Percentiles rank a stretch among this genome's conserved stretches.
Conservation (phyloP, 208 protist species). For the Leishmania aethiopica region DNA sequence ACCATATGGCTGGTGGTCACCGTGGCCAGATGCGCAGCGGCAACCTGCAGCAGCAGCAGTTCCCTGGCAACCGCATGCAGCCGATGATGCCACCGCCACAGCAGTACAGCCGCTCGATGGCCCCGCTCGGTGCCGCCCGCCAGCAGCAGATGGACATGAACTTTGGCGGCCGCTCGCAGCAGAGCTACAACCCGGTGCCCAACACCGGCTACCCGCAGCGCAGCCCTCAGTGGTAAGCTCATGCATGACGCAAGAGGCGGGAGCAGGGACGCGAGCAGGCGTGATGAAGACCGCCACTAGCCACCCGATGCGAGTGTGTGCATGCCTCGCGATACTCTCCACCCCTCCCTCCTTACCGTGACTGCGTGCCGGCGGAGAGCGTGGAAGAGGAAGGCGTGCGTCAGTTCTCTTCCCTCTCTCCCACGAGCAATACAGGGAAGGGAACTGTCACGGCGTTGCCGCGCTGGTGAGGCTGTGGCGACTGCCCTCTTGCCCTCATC, state of each 20-base stretch:
- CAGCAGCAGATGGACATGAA: constrained; percentile 25
- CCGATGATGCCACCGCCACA: constrained; percentile 36
- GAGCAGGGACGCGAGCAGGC: background rate
- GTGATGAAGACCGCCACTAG: background rate
- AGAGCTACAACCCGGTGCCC: constrained; percentile 23
- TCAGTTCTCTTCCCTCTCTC: background rate
- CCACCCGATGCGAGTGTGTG: background rate
- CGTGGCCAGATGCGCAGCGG: constrained; percentile 18
- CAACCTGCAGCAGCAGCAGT: constrained; percentile 21
- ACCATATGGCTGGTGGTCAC: constrained; percentile 15
- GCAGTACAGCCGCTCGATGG: constrained; percentile 27
- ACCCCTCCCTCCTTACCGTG: background rate
- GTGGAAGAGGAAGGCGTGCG: constrained; percentile 4
- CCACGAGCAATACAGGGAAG: background rate
- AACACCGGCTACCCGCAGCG: constrained; percentile 37
- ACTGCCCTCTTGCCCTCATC: background rate
- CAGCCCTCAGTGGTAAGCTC: constrained; percentile 24
- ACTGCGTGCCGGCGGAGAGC: background rate
- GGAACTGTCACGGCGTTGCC: background rate
- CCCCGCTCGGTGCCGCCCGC: constrained; percentile 14
- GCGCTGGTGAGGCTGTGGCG: background rate
- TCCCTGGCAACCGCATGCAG: constrained; percentile 30
- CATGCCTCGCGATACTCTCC: background rate
- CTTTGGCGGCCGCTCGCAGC: constrained; percentile 40
- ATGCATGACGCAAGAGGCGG: background rate